A percentile compares a stretch with the other conserved stretches of the same genome.
phyloP scores from a whole-genome alignment of 805 yeast species.

The Tetrapisispora arboricola region DNA sequence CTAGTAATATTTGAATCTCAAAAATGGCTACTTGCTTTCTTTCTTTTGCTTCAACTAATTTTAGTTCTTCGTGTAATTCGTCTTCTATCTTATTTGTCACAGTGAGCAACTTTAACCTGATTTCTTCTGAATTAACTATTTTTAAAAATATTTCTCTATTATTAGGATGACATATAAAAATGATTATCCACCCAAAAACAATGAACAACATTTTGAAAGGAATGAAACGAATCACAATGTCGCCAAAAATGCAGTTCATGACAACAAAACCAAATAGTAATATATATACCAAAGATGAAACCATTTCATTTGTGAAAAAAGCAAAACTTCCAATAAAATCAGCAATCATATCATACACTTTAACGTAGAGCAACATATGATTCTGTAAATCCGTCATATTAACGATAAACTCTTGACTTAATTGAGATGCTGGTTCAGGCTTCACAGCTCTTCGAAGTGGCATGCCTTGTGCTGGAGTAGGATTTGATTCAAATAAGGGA shows the following conservation, averaged over 20 bases:
- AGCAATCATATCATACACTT: slow-evolving; percentile 47
- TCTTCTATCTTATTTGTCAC: slow-evolving; percentile 41
- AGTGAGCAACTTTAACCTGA: slow-evolving; percentile 42
- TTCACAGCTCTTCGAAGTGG: slow-evolving; percentile 38
- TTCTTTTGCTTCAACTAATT: slow-evolving; percentile 33
- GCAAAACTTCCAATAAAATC: slow-evolving; percentile 45
- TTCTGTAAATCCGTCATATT: slow-evolving; percentile 81
- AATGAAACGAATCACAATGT: slow-evolving; percentile 19
- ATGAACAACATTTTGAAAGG: slow-evolving; percentile 34
- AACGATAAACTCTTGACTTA: slow-evolving; percentile 64
- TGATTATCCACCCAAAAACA: slow-evolving; percentile 39
- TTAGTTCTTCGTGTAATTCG: slow-evolving; percentile 31
- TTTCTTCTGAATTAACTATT: slow-evolving; percentile 50
- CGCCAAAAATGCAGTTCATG: slow-evolving; percentile 24
- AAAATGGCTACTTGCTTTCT: slow-evolving; percentile 49
- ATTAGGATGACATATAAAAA: slow-evolving; percentile 42
- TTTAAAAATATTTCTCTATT: slow-evolving; percentile 39
- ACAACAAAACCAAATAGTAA: slow-evolving; percentile 26
- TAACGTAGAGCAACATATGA: slow-evolving; percentile 57
- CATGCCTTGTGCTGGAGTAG: slow-evolving; percentile 42
- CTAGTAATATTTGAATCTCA: slow-evolving; percentile 51
- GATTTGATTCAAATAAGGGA: slow-evolving; percentile 29
- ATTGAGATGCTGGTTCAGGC: slow-evolving; percentile 68
- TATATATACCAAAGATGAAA: slow-evolving; percentile 45
- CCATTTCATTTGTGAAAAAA: slow-evolving; percentile 51